These are phyloP conservation scores for Metschnikowia baotianmanensis DNA, from an alignment of 805 yeast genomes.

Conservation along the genomic window DNA sequence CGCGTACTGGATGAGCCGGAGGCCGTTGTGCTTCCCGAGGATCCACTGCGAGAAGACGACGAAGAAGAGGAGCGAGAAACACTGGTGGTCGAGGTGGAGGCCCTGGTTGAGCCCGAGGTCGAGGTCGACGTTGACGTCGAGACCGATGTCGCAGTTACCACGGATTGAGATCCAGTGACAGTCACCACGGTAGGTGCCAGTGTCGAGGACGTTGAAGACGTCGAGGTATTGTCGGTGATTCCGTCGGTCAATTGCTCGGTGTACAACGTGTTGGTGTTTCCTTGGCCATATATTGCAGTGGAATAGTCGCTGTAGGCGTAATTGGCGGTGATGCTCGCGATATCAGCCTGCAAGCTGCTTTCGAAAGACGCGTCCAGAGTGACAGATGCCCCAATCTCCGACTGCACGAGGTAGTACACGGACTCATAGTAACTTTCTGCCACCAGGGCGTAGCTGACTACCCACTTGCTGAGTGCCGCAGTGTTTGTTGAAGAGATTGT, in stretches of 20 bases:
- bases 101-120: not conserved
- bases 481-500: constrained; percentile 4
- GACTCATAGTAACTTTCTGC: constrained; percentile 2
- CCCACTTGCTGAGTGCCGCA: constrained; percentile 6
- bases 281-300: not conserved
- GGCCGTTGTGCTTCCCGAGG: too few species aligned
- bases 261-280: not conserved
- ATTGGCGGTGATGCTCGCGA: constrained; percentile 1
- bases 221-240: too few species aligned
- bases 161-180: not conserved
- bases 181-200: not conserved
- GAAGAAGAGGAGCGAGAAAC: too few species aligned
- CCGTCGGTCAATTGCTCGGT: not conserved
- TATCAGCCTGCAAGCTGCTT: not conserved
- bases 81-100: not conserved
- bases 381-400: not conserved
- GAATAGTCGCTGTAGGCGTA: constrained; percentile 2
- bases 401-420: not conserved
- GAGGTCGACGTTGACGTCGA: not conserved
- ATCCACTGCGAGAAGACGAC: too few species aligned
- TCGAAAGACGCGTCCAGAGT: constrained; percentile 1
- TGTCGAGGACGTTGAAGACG: too few species aligned
- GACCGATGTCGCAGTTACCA: not conserved
- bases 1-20: not conserved
- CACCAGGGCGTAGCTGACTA: constrained; percentile 2